Evolutionary conservation across 441 rosid genomes (phyloP), one percentile per base, ranked within the genome.

Genomic region (Hypseocharis bilobata): DNA sequence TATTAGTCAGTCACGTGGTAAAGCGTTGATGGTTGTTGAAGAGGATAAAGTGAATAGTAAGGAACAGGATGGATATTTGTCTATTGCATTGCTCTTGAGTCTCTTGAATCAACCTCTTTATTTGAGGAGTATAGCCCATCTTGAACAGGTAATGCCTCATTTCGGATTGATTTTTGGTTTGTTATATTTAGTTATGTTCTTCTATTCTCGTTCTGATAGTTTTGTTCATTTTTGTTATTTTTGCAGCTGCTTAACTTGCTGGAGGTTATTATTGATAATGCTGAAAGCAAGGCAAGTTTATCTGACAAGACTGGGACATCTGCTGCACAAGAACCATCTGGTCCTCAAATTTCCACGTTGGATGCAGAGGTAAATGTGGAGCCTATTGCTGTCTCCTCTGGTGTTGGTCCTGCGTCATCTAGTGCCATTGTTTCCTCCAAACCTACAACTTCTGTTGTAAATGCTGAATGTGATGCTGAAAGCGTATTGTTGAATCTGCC

Each of bases 61-160:
- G 77, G 68, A 73, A 45, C 76, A 75, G 68, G 81, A 78, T 6
- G 93, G 79, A 71, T 78, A 72, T 74, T 61, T 83, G 69, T 86
- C 96, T 13, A 75, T 90, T 58, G 86, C 85, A 20, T 71, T 90
- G 80, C 97, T 93, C 71, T 77, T 93, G 76, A 83, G 91, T 79
- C 97, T 93, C 79, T 78, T 93, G 81, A 88, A 85, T 75, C 96
- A 90, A 74, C 95, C 98, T 64, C 89, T 93, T 45, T 93, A 93
- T 76, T 69, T 86, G 76, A 85, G 98, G 82, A 93, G 98, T 64
- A 76, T 93, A 68, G 93, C 98, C 63, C 98, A 93, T 81, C 95
- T 93, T 67, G 98, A 93, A 72, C 98, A 88, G 98, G 98, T 90
- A 68, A 64, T 57, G 62, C 65, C 45, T 63, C 28, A 3, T 26